Evolutionary conservation across 495 filamentous ascomycete genomes (phyloP).

Genomic region (Hypoxylon subgilvum): DNA sequence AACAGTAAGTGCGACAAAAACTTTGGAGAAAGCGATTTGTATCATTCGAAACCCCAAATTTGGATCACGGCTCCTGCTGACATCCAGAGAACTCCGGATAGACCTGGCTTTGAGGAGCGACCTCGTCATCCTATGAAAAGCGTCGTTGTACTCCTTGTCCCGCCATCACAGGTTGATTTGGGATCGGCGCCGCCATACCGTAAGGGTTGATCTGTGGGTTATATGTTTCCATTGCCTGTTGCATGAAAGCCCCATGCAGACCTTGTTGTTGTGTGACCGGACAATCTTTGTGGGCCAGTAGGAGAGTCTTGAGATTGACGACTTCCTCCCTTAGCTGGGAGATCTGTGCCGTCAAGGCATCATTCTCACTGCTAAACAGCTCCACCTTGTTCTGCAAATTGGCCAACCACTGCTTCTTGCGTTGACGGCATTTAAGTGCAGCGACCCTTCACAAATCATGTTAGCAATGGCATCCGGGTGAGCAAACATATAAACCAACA

Average conservation of each 20-base stretch:
- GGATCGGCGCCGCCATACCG: slow-evolving; percentile 65
- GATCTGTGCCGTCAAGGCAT: slow-evolving; percentile 82
- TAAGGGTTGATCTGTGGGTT: slow-evolving; percentile 73
- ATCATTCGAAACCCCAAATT: neutral
- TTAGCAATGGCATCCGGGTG: slow-evolving; percentile 35
- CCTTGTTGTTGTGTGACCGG: slow-evolving; percentile 90
- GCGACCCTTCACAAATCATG: slow-evolving; percentile 70
- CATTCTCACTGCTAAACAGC: slow-evolving; percentile 87
- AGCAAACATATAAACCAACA: slow-evolving; percentile 43
- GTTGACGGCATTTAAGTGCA: slow-evolving; percentile 93
- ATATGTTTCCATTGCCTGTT: slow-evolving; percentile 53
- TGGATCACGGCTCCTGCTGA: slow-evolving; percentile 3
- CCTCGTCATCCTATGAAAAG: slow-evolving; percentile 50
- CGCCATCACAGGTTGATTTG: slow-evolving; percentile 61
- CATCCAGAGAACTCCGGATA: slow-evolving; percentile 13
- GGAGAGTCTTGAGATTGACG: slow-evolving; percentile 89
- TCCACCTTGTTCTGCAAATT: slow-evolving; percentile 96
- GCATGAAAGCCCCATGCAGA: slow-evolving; percentile 71
- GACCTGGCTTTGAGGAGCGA: slow-evolving; percentile 13
- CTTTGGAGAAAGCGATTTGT: neutral
- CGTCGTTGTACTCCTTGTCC: slow-evolving; percentile 59
- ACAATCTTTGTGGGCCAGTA: slow-evolving; percentile 96
- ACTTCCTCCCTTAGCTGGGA: slow-evolving; percentile 85
- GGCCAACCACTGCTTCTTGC: slow-evolving; percentile 98
- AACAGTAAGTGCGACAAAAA: neutral